Evolutionary conservation across 139 green algal species (phyloP).

Genomic region (Tetraselmis chui): DNA sequence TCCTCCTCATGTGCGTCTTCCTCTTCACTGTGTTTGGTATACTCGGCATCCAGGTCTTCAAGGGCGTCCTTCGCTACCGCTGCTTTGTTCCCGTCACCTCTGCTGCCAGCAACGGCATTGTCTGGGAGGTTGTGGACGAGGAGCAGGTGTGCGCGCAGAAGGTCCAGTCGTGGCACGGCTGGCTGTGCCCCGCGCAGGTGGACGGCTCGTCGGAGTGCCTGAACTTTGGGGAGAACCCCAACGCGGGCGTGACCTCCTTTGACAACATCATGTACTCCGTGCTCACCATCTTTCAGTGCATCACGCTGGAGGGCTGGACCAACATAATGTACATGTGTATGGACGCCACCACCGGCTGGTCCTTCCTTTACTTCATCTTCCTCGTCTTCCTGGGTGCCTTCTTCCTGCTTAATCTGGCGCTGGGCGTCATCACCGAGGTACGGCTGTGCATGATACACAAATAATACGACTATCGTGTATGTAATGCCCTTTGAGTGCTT

Average conservation of each 20-base stretch:
- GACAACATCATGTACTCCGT: constrained; percentile 16
- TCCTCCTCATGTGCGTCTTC: constrained; percentile 23
- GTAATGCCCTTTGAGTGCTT: too few species aligned
- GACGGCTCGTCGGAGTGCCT: not conserved
- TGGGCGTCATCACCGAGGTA: constrained; percentile 15
- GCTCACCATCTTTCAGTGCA: constrained; percentile 23
- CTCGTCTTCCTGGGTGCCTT: constrained; percentile 24
- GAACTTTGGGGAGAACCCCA: not conserved
- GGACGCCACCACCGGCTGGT: constrained; percentile 9
- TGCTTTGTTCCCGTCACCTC: constrained; percentile 6
- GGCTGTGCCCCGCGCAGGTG: not conserved
- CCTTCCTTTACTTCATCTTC: constrained; percentile 15
- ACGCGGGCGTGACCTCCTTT: constrained; percentile 10
- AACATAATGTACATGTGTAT: constrained; percentile 21
- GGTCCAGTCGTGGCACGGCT: not conserved
- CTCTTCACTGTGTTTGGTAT: constrained; percentile 29
- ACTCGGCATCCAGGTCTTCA: constrained; percentile 18
- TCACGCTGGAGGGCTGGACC: constrained; percentile 14
- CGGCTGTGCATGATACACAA: not conserved
- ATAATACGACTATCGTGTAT: too few species aligned
- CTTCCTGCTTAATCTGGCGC: constrained; percentile 26
- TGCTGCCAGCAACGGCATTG: not conserved
- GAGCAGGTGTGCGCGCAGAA: not conserved
- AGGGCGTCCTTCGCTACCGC: constrained; percentile 10
- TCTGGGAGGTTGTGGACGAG: not conserved